A percentile compares a stretch with the other conserved stretches of the same genome.
phyloP scores from a whole-genome alignment of 805 yeast species.

The Brettanomyces nanus region DNA sequence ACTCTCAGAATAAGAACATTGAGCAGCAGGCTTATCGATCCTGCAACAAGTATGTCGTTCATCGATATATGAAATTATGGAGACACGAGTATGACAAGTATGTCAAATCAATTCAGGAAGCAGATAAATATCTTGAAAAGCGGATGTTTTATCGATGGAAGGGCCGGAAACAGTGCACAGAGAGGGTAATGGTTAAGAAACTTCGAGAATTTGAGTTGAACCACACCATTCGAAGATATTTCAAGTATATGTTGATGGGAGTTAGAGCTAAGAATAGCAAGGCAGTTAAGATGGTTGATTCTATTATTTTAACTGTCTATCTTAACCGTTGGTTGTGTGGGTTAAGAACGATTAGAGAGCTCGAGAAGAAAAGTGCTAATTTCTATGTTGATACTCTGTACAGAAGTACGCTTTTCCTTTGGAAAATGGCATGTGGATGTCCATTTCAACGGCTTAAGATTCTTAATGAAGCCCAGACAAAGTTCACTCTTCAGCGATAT shows the following conservation, averaged over 20 bases:
- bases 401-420: background rate
- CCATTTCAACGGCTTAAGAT: background rate
- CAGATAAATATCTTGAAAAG: background rate
- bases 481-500: background rate
- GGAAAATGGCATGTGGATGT: background rate
- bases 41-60: background rate
- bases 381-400: background rate
- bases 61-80: background rate
- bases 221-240: background rate
- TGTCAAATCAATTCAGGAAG: background rate
- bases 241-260: background rate
- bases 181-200: background rate
- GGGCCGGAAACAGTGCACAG: background rate
- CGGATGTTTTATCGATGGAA: constrained; percentile 1
- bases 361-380: background rate
- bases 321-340: constrained; percentile 6
- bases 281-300: background rate
- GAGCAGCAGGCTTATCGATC: background rate
- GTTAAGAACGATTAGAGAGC: background rate
- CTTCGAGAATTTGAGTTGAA: background rate
- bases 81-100: background rate
- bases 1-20: background rate
- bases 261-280: background rate
- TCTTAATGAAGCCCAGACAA: background rate
- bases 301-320: constrained; percentile 1